phyloP scores from a whole-genome alignment of 129 eudicot genomes.

The Lonicera japonica region DNA sequence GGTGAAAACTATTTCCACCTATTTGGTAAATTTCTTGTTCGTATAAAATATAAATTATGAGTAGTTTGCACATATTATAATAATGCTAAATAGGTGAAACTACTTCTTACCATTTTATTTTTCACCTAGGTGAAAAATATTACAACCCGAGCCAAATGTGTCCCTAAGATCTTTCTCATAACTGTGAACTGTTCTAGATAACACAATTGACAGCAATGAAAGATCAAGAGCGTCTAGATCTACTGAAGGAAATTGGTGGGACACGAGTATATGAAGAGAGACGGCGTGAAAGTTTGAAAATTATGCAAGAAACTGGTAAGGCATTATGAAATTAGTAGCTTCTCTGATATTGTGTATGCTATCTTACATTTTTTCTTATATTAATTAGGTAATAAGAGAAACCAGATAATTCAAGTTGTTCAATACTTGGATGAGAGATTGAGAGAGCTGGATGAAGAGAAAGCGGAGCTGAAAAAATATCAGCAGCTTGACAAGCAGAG shows the following conservation, averaged over 20 bases:
- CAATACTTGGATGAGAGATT: slow-evolving; percentile 90
- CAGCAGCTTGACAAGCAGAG: slow-evolving; percentile 94
- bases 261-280: slow-evolving; percentile 96
- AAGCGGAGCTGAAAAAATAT: slow-evolving; percentile 86
- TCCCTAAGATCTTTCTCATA: slow-evolving; percentile 7
- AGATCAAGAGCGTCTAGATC: slow-evolving; percentile 87
- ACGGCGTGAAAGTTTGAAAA: slow-evolving; percentile 95
- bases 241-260: slow-evolving; percentile 96
- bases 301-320: slow-evolving; percentile 98
- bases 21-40: too few species aligned
- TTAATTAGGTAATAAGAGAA: slow-evolving; percentile 73
- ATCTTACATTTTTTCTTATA: slow-evolving; percentile 11
- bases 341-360: slow-evolving; percentile 13
- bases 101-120: too few species aligned
- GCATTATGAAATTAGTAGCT: slow-evolving; percentile 15
- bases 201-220: slow-evolving; percentile 93
- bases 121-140: too few species aligned
- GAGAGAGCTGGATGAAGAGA: slow-evolving; percentile 91
- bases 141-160: too few species aligned
- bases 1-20: too few species aligned
- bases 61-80: too few species aligned
- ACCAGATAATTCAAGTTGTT: slow-evolving; percentile 94
- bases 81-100: too few species aligned
- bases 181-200: slow-evolving; percentile 40
- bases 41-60: too few species aligned